Percentiles rank a stretch among this genome's conserved stretches.
Evolutionary conservation across 2,329 filamentous ascomycete species (phyloP).

Genomic region (Fusarium verticillioides): DNA sequence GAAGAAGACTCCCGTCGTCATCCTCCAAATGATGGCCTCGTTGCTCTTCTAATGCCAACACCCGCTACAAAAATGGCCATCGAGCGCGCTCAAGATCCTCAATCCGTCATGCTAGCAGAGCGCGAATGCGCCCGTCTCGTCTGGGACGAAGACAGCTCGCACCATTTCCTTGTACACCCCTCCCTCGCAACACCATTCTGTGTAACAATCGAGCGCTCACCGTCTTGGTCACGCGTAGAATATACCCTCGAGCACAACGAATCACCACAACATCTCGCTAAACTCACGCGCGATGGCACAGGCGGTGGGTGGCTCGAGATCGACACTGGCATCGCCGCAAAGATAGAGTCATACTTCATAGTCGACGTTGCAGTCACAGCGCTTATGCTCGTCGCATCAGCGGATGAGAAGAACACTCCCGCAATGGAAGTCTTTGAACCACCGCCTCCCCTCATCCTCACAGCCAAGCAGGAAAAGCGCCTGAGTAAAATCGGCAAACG

Average conservation of each 20-base stretch:
- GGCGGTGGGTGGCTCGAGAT: constrained; percentile 70
- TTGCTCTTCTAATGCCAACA: constrained; percentile 75
- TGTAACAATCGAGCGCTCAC: constrained; percentile 67
- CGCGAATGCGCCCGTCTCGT: constrained; percentile 76
- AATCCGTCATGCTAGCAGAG: constrained; percentile 71
- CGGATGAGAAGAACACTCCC: constrained; percentile 62
- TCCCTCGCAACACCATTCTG: constrained; percentile 72
- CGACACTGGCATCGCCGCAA: constrained; percentile 68
- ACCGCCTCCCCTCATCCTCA: constrained; percentile 56
- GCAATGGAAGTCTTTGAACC: constrained; percentile 67
- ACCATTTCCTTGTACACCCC: constrained; percentile 72
- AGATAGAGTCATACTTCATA: constrained; percentile 70
- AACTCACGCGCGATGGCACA: constrained; percentile 69
- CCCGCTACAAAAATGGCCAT: constrained; percentile 72
- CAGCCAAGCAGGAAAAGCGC: constrained; percentile 42
- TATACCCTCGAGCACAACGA: constrained; percentile 75
- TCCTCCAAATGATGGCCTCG: constrained; percentile 69
- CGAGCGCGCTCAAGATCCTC: constrained; percentile 68
- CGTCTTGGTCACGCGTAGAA: constrained; percentile 69
- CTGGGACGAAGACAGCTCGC: constrained; percentile 72
- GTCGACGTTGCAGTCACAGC: constrained; percentile 71
- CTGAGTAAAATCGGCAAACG: constrained; percentile 47
- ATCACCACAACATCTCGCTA: constrained; percentile 68
- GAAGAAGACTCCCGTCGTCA: constrained; percentile 65
- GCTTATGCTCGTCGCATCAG: constrained; percentile 67